Evolutionary conservation across 768 basidiomycete species (phyloP), one percentile per base, ranked within the genome.

Genomic region (Amanita polypyramis): DNA sequence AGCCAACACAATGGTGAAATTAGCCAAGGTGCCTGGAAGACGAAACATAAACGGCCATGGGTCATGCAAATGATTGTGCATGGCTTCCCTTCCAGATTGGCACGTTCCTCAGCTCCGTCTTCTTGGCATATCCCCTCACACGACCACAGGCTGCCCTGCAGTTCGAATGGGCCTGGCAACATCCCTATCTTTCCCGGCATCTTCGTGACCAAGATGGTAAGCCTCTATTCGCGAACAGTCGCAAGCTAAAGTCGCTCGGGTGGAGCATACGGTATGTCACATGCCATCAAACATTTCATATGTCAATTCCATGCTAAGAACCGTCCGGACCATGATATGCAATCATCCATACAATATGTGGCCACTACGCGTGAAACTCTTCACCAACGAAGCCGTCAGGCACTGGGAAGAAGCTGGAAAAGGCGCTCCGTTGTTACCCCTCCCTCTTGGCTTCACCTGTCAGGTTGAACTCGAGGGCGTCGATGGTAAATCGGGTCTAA

Each of bases 101-200:
- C 72, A 51, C 34, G 64, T 50, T n/a, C n/a, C n/a, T 37, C 38
- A 27, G 9, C 9, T 37, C 25, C 19, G 39, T 39, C 23, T 3
- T 9, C 19, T 30, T 33, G n/a, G 30, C 27, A 7, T 25, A 29
- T 29, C 20, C 23, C 46, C 36, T 25, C 29, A 45, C 43, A 8
- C 34, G 21, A 36, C 49, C 25, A 21, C 62, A 87, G 60, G 75
- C 84, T 1, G 87, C 89, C 9, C 63, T 79, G 19, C 77, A 87
- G 62, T 89, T 89, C 55, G 85, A 88, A 65, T 89, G 84, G 85
- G 80, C 82, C 23, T 91, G 87, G 87, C 86, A 89, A 60, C 81
- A 89, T 60, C 83, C 84, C 8, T 69, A 82, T 52, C 62, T 74
- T 20, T 80, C 82, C 1, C 66, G 84, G n/a, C 81, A 84, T 63